Evolutionary conservation across 140 eudicot species (phyloP), one percentile per base, ranked within the genome.

Genomic region (Flaveria floridana): DNA sequence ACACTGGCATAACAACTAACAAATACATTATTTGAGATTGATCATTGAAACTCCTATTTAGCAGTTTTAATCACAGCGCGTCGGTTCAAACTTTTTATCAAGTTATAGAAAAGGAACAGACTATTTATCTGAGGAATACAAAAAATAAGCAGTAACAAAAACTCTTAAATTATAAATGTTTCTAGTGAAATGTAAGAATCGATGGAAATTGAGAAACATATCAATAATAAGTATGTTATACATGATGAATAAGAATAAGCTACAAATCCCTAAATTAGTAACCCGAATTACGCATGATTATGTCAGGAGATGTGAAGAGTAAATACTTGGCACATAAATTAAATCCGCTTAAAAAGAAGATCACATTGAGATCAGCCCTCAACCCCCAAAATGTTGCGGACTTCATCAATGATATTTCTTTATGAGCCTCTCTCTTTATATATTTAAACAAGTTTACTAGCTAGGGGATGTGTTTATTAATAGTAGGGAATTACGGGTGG

Each of bases 401-500:
- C 30, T 26, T 26, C 30, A 26, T 26, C 30, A 26, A 2, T 26
- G 3, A 26, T 26, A 26, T 26, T 2, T 59, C 25, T 39, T 18
- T 41, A 41, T 71, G 53, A n/a, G 21, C 62, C 12, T 28, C 37
- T 28, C 37, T 28, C 6, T 28, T 0, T 28, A 26, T 26, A 26
- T 26, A 1, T 26, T 1, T 26, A 26, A 26, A 26, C 3, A 26
- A 26, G 28, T 67, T 47, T 16, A 78, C 50, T 63, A 18, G 16
- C 50, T 63, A 18, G 16, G 21, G 69, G 76, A n/a, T 72, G 55
- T 41, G 69, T 52, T 72, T 70, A 70, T 84, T 59, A 91, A 79
- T 92, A 89, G 79, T 86, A 86, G 21, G 95, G 96, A 61, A 87
- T 87, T 70, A 70, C 81, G 0, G 97, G 97, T 25, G 97, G 96